Evolutionary conservation across 2,329 filamentous ascomycete genomes (phyloP).

Genomic region (Monilinia vaccinii-corymbosi): DNA sequence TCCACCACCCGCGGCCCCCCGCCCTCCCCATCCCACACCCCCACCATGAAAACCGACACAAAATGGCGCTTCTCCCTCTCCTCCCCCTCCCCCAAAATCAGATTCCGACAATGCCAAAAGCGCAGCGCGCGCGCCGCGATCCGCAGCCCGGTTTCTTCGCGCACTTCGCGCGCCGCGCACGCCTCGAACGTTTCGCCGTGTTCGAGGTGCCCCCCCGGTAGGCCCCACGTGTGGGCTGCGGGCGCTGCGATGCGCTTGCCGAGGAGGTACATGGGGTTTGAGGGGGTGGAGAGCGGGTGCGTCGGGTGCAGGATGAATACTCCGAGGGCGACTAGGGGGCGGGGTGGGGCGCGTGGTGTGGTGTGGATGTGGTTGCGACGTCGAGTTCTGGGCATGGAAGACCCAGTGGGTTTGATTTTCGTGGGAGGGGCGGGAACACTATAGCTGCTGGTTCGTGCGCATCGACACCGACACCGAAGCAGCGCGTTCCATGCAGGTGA

Average conservation of each 20-base stretch:
- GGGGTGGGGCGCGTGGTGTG: background rate
- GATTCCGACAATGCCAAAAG: slow-evolving; percentile 46
- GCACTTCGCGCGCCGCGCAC: slow-evolving; percentile 57
- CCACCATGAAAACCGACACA: slow-evolving; percentile 58
- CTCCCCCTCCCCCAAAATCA: background rate
- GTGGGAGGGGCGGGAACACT: background rate
- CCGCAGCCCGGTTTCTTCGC: slow-evolving; percentile 60
- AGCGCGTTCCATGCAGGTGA: background rate
- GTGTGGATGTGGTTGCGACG: background rate
- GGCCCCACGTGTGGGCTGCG: slow-evolving; percentile 45
- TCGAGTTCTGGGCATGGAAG: no score
- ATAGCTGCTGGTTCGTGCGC: background rate
- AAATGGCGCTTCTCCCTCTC: slow-evolving; percentile 43
- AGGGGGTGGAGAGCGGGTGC: slow-evolving; percentile 2
- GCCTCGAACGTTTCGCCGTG: slow-evolving; percentile 51
- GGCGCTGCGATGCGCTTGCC: slow-evolving; percentile 17
- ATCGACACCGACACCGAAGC: background rate
- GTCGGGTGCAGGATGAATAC: slow-evolving; percentile 15
- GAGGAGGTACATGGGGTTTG: slow-evolving; percentile 17
- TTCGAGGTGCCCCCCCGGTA: slow-evolving; percentile 71
- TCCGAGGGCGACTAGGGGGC: slow-evolving; percentile 15
- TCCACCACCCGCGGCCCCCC: slow-evolving; percentile 43
- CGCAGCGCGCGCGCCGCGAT: slow-evolving; percentile 38
- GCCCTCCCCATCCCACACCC: slow-evolving; percentile 36
- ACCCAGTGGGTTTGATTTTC: background rate